Evolutionary conservation across 495 filamentous ascomycete species (phyloP), one percentile per base, ranked within the genome.

Genomic region (Aspergillus sparsus): DNA sequence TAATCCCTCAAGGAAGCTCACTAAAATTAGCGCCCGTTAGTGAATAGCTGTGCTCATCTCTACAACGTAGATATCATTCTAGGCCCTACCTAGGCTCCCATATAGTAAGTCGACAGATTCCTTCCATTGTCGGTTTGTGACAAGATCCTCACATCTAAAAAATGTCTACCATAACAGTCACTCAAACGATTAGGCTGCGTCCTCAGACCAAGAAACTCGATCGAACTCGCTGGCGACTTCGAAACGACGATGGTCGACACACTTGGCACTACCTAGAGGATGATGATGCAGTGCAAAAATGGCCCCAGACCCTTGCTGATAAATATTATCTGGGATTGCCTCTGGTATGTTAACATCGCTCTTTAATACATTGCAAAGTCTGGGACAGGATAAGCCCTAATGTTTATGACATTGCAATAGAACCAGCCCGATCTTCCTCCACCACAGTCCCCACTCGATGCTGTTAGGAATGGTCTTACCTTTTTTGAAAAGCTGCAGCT

Each of bases 181-280:
- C 47, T 21, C 6, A 50, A 13, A 50, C 50, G 0, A 37, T 35
- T 35, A 4, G 7, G 9, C n/a, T 10, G 13, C 47, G 33, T 37
- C 44, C 44, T 35, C 31, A 35, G 8, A n/a, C 35, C 44, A 46
- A 49, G 33, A 49, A 57, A 3, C 44, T 49, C 55, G 51, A 61
- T 15, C 50, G 45, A 1, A 41, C 58, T 32, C 50, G 58, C 8
- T 61, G 58, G 58, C 50, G 58, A 32, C 42, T 61, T 21, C 31
- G 18, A 13, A 55, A 49, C 6, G 58, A 61, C 3, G 27, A 61
- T 15, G 58, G 58, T 13, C 51, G 50, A 12, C 58, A 61, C 52
- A 54, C 50, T 27, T 61, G 58, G 58, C 58, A 55, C 15, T 61
- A 61, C 9, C 58, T 61, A 11, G 51, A 55, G 15, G 58, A 61